phyloP scores from a whole-genome alignment of 202 grass and related monocot species.

The Schoenoplectus triqueter region DNA sequence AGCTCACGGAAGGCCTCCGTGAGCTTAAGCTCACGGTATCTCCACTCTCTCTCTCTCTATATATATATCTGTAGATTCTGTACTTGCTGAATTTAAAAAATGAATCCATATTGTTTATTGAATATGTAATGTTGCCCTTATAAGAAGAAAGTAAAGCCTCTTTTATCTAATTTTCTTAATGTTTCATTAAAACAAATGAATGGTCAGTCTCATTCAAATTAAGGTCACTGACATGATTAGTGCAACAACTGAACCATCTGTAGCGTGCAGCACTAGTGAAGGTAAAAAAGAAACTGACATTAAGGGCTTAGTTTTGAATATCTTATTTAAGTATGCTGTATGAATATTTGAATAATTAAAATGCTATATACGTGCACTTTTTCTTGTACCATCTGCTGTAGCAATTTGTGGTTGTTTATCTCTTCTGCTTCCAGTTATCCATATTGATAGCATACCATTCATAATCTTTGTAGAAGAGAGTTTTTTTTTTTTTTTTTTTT shows the following conservation, averaged over 20 bases:
- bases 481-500: too few relatives aligned
- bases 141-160: not conserved
- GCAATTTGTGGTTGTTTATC: not conserved
- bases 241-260: not conserved
- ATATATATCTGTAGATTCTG: too few relatives aligned
- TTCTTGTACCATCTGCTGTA: too few relatives aligned
- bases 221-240: not conserved
- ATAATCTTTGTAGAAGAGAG: not conserved
- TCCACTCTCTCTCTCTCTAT: too few relatives aligned
- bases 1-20: too few relatives aligned
- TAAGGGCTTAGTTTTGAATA: too few relatives aligned
- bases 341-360: too few relatives aligned
- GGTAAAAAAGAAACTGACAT: too few relatives aligned
- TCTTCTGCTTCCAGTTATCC: not conserved
- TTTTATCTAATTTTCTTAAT: not conserved
- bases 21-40: too few relatives aligned
- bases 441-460: not conserved
- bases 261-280: too few relatives aligned
- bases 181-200: not conserved
- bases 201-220: not conserved
- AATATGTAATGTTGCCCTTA: not conserved
- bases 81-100: constrained; percentile 10
- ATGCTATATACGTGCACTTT: too few relatives aligned
- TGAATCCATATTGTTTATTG: not conserved
- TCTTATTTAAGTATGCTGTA: too few relatives aligned